Percentiles rank a stretch among this genome's conserved stretches.
These are phyloP conservation scores for Symbiodinium natans DNA, from an alignment of 73 alveolate species.

Conservation along the genomic window DNA sequence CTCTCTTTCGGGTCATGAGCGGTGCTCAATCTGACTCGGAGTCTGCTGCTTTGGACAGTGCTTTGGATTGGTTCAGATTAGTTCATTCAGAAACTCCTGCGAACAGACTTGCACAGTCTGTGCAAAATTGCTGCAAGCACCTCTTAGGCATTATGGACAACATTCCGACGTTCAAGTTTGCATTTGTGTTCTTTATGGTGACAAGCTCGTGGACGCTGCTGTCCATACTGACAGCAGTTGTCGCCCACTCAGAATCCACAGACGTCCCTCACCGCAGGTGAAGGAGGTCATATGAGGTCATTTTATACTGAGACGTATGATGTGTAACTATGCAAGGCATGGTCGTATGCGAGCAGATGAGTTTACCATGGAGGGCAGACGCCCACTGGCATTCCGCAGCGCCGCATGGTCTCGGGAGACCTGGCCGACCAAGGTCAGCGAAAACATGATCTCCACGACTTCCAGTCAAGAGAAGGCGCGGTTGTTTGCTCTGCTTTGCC, in stretches of 20 bases:
- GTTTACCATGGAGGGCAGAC: too few relatives aligned
- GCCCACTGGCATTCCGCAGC: too few relatives aligned
- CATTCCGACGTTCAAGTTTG: conserved; percentile 89
- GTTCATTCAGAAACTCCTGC: too few relatives aligned
- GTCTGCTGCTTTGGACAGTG: conserved; percentile 57
- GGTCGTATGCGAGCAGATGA: too few relatives aligned
- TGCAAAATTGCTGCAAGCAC: background rate
- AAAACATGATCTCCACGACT: conserved; percentile 80
- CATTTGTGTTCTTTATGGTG: conserved; percentile 80
- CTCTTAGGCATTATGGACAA: conserved; percentile 52
- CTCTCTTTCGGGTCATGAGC: conserved; percentile 80
- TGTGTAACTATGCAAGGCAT: too few relatives aligned
- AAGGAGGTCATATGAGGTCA: too few relatives aligned
- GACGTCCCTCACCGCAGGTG: background rate
- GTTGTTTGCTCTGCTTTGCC: too few relatives aligned
- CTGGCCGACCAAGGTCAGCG: conserved; percentile 87
- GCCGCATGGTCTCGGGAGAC: too few relatives aligned
- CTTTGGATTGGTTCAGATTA: background rate
- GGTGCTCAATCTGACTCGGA: conserved; percentile 70
- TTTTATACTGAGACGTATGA: too few relatives aligned
- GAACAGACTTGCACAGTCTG: background rate
- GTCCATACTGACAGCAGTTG: conserved; percentile 74
- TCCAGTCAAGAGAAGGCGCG: conserved; percentile 69
- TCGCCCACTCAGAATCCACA: background rate
- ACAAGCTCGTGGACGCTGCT: conserved; percentile 71